Evolutionary conservation across 2,329 filamentous ascomycete species (phyloP), one percentile per base, ranked within the genome.

Genomic region (Apiospora marii): DNA sequence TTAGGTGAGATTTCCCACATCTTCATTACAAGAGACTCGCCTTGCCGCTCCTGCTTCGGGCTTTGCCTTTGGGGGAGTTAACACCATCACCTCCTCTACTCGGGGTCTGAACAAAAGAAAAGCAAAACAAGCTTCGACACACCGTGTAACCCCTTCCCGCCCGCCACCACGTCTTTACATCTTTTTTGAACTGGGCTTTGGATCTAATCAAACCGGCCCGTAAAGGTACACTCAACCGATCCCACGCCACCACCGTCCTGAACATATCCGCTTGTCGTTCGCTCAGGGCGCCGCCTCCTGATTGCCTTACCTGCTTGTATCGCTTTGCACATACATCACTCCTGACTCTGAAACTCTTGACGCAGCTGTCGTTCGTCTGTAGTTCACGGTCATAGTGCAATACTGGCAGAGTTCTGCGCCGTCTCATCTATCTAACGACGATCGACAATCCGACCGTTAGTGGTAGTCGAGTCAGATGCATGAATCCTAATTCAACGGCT

Each of bases 381-480:
- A 68, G 24, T 43, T 51, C 27, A 41, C 34, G 19, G 27, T 48
- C 48, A 43, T 19, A 58, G 61, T 41, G 37, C n/a, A 68, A 14
- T 34, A 37, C 68, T 53, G 58, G 64, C 53, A 69, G 64, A 70
- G 73, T 74, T 71, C 53, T 46, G 71, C 73, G 37, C 73, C 73
- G 73, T 72, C 61, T 37, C 34, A 69, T 72, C 43, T 71, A 51
- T 68, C 51, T 70, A 44, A 67, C 58, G 71, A 49, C 71, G 69
- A 74, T 72, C 70, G 48, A 67, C 43, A 58, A 34, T 68, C 34
- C 68, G 68, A 43, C 68, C 64, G 41, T 69, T 70, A 58, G 70
- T 67, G 68, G 69, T 67, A 68, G 74, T 70, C 76, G 76, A 79
- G 72, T 78, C 78, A 81, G 79, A 81, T 81, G 78, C 78, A 80